These are phyloP conservation scores for Mycena venus DNA, from an alignment of 768 basidiomycete genomes.

Conservation along the genomic window DNA sequence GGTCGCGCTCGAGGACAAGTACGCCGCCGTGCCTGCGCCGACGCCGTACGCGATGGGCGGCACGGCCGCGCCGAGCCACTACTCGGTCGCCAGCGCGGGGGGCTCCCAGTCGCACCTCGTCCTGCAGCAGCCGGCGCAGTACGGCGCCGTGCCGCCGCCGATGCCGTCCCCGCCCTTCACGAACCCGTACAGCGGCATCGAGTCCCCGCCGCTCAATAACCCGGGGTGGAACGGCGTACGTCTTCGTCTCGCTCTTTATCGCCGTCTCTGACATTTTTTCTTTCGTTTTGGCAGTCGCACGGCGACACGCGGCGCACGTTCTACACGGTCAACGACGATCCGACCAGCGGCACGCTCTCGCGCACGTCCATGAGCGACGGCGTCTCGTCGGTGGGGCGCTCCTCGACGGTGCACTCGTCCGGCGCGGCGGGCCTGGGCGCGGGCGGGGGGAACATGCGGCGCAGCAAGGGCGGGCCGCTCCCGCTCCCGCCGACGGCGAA, in stretches of 20 bases:
- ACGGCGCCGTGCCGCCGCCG: background rate
- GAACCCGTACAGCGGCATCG: slow-evolving; percentile 8
- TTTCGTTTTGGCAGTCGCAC: background rate
- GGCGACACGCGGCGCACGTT: background rate
- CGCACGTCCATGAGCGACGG: background rate
- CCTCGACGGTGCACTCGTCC: slow-evolving; percentile 20
- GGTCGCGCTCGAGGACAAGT: slow-evolving; percentile 13
- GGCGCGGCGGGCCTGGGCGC: slow-evolving; percentile 30
- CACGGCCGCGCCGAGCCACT: background rate
- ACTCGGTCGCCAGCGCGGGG: background rate
- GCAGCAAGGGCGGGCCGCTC: slow-evolving; percentile 18
- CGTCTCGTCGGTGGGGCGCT: slow-evolving; percentile 4
- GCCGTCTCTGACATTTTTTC: background rate
- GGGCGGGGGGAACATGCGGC: background rate
- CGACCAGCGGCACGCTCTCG: background rate
- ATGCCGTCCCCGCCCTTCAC: background rate
- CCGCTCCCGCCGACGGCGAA: slow-evolving; percentile 31
- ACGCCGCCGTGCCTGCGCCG: background rate
- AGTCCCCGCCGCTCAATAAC: background rate
- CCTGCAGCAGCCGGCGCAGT: background rate
- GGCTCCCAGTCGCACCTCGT: background rate
- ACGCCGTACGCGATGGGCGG: background rate
- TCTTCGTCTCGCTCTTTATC: background rate
- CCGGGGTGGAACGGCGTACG: slow-evolving; percentile 2
- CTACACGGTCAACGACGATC: slow-evolving; percentile 19